A percentile compares a stretch with the other conserved stretches of the same genome.
These are phyloP conservation scores for Breviolum minutum DNA, from an alignment of 73 alveolate species.

Conservation along the genomic window DNA sequence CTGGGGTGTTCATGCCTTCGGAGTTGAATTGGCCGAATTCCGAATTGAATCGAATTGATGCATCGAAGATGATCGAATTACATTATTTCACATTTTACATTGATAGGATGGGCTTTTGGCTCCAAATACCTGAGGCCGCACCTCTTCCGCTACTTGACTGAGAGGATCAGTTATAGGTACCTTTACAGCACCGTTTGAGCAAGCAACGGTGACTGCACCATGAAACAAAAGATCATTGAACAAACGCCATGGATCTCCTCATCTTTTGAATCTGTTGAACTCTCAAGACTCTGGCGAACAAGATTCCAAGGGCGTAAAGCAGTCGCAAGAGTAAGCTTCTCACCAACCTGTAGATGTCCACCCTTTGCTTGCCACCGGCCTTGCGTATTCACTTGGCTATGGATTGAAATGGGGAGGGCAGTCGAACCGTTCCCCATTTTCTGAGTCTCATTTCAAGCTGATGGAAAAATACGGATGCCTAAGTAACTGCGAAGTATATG, in stretches of 20 bases:
- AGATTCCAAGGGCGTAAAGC: neutral
- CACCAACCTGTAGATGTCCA: constrained; percentile 52
- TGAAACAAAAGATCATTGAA: neutral
- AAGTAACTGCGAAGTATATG: too few species aligned
- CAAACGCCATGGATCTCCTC: neutral
- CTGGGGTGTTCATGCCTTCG: too few species aligned
- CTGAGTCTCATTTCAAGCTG: too few species aligned
- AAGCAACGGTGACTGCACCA: neutral
- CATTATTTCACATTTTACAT: neutral
- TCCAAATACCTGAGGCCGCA: too few species aligned
- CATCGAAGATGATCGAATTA: too few species aligned
- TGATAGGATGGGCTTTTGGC: neutral
- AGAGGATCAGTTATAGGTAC: constrained; percentile 52
- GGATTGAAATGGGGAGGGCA: neutral
- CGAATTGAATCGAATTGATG: too few species aligned
- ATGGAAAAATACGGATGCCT: too few species aligned
- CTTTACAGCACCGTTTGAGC: neutral
- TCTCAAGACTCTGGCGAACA: neutral
- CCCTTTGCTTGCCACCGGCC: constrained; percentile 59
- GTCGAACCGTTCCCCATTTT: too few species aligned
- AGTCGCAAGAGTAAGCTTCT: neutral
- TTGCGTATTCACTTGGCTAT: neutral
- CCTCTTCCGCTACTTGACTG: constrained; percentile 64
- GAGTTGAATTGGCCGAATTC: too few species aligned
- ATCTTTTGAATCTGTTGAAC: neutral